phyloP scores from a whole-genome alignment of 2,329 filamentous ascomycete species.

The Sordariomycetes sp. region DNA sequence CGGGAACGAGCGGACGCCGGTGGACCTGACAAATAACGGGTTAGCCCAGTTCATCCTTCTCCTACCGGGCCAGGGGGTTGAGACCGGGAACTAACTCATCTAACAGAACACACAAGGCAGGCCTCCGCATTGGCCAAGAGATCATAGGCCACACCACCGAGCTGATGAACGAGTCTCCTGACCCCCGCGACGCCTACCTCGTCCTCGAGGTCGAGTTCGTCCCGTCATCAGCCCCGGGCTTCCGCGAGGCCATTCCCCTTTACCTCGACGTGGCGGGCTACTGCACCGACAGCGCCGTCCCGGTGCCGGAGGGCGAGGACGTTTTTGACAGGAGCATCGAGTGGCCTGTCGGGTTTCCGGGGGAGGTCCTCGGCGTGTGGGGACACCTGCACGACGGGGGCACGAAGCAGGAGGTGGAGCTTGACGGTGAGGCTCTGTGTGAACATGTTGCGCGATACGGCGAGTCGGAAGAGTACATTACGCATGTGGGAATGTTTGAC shows the following conservation, averaged over 20 bases:
- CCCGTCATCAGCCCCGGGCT: slow-evolving; percentile 6
- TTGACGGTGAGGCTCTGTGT: slow-evolving; percentile 3
- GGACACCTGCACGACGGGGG: slow-evolving; percentile 6
- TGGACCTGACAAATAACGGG: slow-evolving; percentile 11
- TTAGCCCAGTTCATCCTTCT: slow-evolving; percentile 2
- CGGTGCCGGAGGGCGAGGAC: slow-evolving; percentile 3
- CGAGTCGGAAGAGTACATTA: slow-evolving; percentile 2
- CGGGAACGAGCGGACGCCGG: slow-evolving; percentile 13
- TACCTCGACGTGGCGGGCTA: slow-evolving; percentile 15
- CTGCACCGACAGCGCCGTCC: slow-evolving; percentile 10
- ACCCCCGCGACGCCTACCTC: slow-evolving; percentile 8
- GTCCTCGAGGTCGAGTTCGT: slow-evolving; percentile 13
- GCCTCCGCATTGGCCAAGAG: slow-evolving; percentile 10
- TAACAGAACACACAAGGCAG: slow-evolving; percentile 10
- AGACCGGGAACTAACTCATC: background rate
- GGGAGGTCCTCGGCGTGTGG: background rate
- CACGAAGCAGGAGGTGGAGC: background rate
- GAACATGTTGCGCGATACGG: slow-evolving; percentile 1
- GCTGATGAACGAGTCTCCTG: slow-evolving; percentile 11
- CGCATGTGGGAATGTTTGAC: slow-evolving; percentile 5
- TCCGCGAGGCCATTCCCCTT: slow-evolving; percentile 8
- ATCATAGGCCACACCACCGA: slow-evolving; percentile 8
- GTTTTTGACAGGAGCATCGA: slow-evolving; percentile 1
- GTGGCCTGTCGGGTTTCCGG: slow-evolving; percentile 1
- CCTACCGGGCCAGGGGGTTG: background rate